phyloP scores from a whole-genome alignment of 106 monocot species.

The Dactylorhiza incarnata region DNA sequence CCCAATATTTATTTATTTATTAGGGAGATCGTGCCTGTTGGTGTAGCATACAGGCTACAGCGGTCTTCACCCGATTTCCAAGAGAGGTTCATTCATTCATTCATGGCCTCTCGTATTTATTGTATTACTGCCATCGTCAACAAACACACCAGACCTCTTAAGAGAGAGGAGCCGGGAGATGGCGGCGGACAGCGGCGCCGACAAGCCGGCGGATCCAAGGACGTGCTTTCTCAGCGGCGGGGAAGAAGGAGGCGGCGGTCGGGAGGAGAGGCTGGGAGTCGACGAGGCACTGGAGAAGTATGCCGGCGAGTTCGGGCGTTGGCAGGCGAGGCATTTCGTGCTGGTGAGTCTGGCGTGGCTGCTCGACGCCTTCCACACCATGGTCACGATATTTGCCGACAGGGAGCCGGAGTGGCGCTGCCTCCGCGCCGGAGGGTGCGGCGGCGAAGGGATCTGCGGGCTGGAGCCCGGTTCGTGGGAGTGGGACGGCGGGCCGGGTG shows the following conservation, averaged over 20 bases:
- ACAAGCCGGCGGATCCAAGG: background rate
- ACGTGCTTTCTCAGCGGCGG: background rate
- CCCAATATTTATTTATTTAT: no score
- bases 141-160: no score
- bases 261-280: conserved; percentile 5
- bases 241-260: background rate
- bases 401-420: conserved; percentile 12
- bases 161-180: no score
- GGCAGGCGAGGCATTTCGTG: conserved; percentile 21
- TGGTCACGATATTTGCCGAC: conserved; percentile 20
- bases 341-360: conserved; percentile 19
- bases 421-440: background rate
- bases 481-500: conserved; percentile 16
- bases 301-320: conserved; percentile 21
- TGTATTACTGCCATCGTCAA: no score
- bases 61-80: no score
- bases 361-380: conserved; percentile 16
- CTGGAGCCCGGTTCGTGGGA: conserved; percentile 27
- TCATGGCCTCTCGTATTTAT: no score
- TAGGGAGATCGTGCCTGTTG: no score
- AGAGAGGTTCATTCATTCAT: no score
- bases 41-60: no score
- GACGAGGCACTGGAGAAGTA: conserved; percentile 19
- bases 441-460: conserved; percentile 14
- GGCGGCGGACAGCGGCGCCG: background rate